These are phyloP conservation scores for Dioszegia aurantiaca DNA, from an alignment of 768 basidiomycete genomes.

Conservation along the genomic window DNA sequence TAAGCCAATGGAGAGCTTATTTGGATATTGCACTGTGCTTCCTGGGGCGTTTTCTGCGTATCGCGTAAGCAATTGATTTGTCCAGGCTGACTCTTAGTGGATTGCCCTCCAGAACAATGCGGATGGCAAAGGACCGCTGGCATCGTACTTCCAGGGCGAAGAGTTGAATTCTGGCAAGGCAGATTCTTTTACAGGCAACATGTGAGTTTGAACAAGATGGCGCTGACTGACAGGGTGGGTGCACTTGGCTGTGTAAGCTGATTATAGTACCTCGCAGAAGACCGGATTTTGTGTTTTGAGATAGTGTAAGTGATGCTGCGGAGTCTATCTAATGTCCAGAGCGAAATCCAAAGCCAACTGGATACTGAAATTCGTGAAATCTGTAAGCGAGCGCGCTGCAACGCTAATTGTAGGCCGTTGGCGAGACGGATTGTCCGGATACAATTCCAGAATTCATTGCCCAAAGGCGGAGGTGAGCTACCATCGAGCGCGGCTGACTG, in stretches of 20 bases:
- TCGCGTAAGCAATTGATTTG: conserved; percentile 29
- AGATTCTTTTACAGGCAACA: conserved; percentile 51
- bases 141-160: conserved; percentile 91
- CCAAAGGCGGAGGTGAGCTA: conserved; percentile 73
- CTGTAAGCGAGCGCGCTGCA: conserved; percentile 3
- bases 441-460: conserved; percentile 87
- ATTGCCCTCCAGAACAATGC: conserved; percentile 80
- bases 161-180: conserved; percentile 60
- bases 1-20: conserved; percentile 74
- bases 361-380: conserved; percentile 55
- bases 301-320: conserved; percentile 40
- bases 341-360: conserved; percentile 49
- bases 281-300: conserved; percentile 52
- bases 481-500: conserved; percentile 42
- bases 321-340: conserved; percentile 15
- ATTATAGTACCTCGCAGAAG: conserved; percentile 48
- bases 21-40: conserved; percentile 62
- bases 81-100: conserved; percentile 57
- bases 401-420: conserved; percentile 61
- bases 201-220: conserved; percentile 32
- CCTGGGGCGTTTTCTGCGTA: conserved; percentile 85
- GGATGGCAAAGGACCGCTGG: conserved; percentile 83
- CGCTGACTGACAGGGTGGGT: conserved; percentile 25
- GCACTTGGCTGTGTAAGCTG: neutral
- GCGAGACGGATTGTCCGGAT: conserved; percentile 92